Evolutionary conservation across 2,329 filamentous ascomycete genomes (phyloP), one percentile per base, ranked within the genome.

Genomic region (Colletotrichum tropicicola): DNA sequence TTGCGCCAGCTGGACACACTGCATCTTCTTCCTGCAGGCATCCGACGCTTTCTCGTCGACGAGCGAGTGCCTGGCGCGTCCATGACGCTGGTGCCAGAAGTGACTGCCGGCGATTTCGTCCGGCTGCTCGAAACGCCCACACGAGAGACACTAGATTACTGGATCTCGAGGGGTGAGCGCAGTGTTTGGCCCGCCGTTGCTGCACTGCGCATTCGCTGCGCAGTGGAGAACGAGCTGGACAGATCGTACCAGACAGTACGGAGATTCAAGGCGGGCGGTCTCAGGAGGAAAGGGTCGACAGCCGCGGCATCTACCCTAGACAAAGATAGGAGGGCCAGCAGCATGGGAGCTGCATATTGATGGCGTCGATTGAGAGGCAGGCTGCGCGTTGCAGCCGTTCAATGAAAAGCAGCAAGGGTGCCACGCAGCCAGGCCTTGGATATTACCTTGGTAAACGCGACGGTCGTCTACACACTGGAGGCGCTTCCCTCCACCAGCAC

Each of bases 141-240:
- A 0, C 84, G 87, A 54, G 88, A 91, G 64, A 90, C 88, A 8
- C 80, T 98, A 4, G 89, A 93, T 62, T 92, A 95, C 70, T 98
- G 94, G 95, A 94, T 97, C 57, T 77, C 89, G 30, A 86, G 91
- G 58, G 95, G 95, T 2, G 95, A 98, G 78, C 82, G 90, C 67
- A 94, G 92, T 69, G 93, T 97, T 0, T 98, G 95, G 94, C 95
- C 94, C 0, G 92, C 93, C 2, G 88, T 97, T 3, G 90, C 90
- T 30, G 93, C 94, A 13, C 78, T 98, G 66, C 91, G 91, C 70
- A 90, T 97, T 6, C 83, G 95, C 6, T 96, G 93, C 76, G 91
- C 90, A 5, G 86, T 98, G 7, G 95, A 98, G 77, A 91, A 94
- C 59, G 94, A 97, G 74, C 82, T 98, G 10, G 94, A 98, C 75